phyloP scores from a whole-genome alignment of 768 basidiomycete species.

The Tephrocybe sp. region DNA sequence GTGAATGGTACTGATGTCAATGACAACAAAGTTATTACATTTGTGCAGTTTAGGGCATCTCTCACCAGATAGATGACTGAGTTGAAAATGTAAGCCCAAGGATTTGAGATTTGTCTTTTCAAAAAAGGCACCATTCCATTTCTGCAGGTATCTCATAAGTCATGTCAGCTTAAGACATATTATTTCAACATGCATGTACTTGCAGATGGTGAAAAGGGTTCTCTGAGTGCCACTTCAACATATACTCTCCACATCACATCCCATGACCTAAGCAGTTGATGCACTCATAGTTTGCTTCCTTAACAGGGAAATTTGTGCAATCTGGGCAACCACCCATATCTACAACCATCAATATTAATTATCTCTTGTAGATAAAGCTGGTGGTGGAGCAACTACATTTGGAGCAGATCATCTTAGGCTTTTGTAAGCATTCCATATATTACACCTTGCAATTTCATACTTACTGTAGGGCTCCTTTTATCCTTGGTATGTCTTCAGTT shows the following conservation, averaged over 20 bases:
- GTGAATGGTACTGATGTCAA: conserved; percentile 32
- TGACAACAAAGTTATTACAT: conserved; percentile 26
- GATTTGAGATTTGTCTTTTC: conserved; percentile 15
- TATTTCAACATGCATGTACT: neutral
- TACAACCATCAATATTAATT: conserved; percentile 1
- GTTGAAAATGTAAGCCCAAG: conserved; percentile 26
- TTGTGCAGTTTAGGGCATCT: conserved; percentile 12
- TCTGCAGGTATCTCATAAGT: neutral
- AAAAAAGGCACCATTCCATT: conserved; percentile 11
- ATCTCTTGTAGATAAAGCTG: conserved; percentile 8
- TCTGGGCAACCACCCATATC: neutral
- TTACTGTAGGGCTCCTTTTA: neutral
- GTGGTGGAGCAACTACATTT: conserved; percentile 4
- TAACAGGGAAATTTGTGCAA: neutral
- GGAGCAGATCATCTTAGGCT: conserved; percentile 4
- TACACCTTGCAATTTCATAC: neutral
- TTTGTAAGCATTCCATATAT: neutral
- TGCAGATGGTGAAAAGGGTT: conserved; percentile 8
- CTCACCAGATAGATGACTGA: conserved; percentile 21
- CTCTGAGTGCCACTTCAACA: neutral
- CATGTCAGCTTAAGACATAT: neutral
- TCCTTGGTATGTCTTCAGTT: too few relatives aligned
- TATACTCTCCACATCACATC: neutral
- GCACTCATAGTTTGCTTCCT: conserved; percentile 7
- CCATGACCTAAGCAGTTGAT: neutral